Evolutionary conservation across 192 early-diverging fungal species (phyloP), one percentile per base, ranked within the genome.

Genomic region (Obelidium mucronatum): DNA sequence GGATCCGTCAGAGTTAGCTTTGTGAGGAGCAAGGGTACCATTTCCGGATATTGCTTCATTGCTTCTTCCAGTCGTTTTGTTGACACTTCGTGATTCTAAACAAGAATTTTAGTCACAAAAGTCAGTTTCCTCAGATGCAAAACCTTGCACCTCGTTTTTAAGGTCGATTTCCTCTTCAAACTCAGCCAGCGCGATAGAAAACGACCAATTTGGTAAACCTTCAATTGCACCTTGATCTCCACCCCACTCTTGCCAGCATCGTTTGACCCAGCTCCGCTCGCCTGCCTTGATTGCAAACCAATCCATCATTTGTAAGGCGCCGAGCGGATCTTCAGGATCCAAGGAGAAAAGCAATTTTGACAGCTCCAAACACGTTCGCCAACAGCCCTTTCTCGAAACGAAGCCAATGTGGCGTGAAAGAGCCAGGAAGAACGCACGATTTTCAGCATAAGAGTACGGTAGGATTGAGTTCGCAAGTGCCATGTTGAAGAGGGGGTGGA

Each of bases 281-380:
- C 85, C 84, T 26, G 91, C 89, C 79, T 92, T 94, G 28, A 96
- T 71, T 0, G 95, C 94, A 81, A 92, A 91, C 80, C 91, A 95
- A 72, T 98, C 96, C 74, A 97, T 90, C 35, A 90, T 90, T 71
- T 93, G 78, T 39, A 94, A 73, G 2, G 90, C 86, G 5, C 94
- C 88, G 3, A 94, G 82, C 11, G 95, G 93, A 69, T 98, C 96
- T 35, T 79, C 80, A 2, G 94, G 93, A 75, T 95, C 94, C 65
- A 97, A 80, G 74, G 81, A 79, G 70, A 88, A 76, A 40, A 94
- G 82, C 13, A 93, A 81, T 82, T 94, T 98, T 61, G 93, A 90
- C 61, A 95, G 91, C 82, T 97, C 96, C 74, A 96, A 91, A 26
- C 93, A 90, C 26, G 96, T 98, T 42, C 94, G 81, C 96, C 96